Base-by-base conservation (phyloP, 768 basidiomycete species). In the Mycena vulgaris region DNA sequence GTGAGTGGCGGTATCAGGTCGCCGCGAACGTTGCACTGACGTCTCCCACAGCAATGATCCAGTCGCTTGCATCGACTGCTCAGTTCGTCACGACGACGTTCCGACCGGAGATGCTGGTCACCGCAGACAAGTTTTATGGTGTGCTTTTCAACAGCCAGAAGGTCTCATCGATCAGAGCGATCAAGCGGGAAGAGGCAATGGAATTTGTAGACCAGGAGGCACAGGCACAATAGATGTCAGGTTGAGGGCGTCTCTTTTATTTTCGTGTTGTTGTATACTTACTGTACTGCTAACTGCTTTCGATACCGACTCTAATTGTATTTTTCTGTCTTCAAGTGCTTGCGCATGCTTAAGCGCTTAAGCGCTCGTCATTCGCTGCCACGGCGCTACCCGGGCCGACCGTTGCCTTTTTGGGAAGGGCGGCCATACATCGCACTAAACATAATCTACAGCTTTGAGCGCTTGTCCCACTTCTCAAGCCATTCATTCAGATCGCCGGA, bases 61-160 rank as follows among this genome's bases (percentile, higher is more conserved):
- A 96, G 78, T 94, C 94, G 16, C 87, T 99, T 21, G 88, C 97
- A 0, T 86, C 89, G 8, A 92, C 91, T 0, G 97, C 94, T 0
- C 98, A 99, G 80, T 99, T 98, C 82, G 97, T 99, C 78, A 97
- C 95, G 35, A 99, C 98, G 2, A 99, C 98, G 3, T 99, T 99
- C 89, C 89, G 97, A 66, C 94, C 97, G 0, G 98, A 99, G 83
- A 96, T 99, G 94, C 85, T 99, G 66, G 93, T 95, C 3, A 93
- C 94, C 0, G 96, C 97, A 0, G 97, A 98, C 80, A 96, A 97
- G 78, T 98, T 97, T 79, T 98, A 98, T 71, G 98, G 98, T 17
- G 98, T 99, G 13, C 82, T 97, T 68, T 98, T 98, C 84, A 95
- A 97, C 80, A 95, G 93, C 75, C 95, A 97, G 78, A 98, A 98